phyloP scores from a whole-genome alignment of 1,284 basidiomycete species.

The Sanghuangporus sanghuang region DNA sequence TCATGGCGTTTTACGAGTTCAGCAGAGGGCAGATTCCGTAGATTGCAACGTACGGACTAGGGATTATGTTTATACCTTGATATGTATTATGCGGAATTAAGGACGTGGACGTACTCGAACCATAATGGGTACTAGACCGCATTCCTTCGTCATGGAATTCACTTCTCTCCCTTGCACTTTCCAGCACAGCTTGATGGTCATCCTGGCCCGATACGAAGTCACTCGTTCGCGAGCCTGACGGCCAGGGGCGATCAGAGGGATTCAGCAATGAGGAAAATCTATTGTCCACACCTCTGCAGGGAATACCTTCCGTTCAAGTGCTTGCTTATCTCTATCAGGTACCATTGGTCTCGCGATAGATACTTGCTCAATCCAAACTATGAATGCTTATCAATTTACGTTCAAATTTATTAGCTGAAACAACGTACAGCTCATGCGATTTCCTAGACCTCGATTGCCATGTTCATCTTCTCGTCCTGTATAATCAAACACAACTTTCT shows the following conservation, averaged over 20 bases:
- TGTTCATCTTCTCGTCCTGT: constrained; percentile 49
- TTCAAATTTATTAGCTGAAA: not conserved
- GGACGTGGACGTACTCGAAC: constrained; percentile 65
- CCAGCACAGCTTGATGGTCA: constrained; percentile 91
- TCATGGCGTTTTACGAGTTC: constrained; percentile 90
- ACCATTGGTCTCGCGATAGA: constrained; percentile 85
- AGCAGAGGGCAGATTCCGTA: constrained; percentile 79
- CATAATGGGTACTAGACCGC: constrained; percentile 95
- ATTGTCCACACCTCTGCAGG: constrained; percentile 72
- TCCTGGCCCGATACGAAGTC: constrained; percentile 86
- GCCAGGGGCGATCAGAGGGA: not conserved
- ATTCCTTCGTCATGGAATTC: constrained; percentile 78
- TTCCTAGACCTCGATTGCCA: constrained; percentile 65
- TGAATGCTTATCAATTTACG: constrained; percentile 12
- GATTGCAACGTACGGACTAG: constrained; percentile 91
- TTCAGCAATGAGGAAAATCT: constrained; percentile 5
- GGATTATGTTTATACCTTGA: constrained; percentile 5
- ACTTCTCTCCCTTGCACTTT: constrained; percentile 59
- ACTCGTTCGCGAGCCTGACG: constrained; percentile 85
- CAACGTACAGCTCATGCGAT: constrained; percentile 73
- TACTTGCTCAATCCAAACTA: constrained; percentile 90
- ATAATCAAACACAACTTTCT: constrained; percentile 92
- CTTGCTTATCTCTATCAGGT: constrained; percentile 73
- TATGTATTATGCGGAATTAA: constrained; percentile 8
- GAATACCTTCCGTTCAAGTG: constrained; percentile 73